Percentiles rank a stretch among this genome's conserved stretches.
phyloP scores from a whole-genome alignment of 2,329 filamentous ascomycete genomes.

The Neodidymelliopsis sp. region DNA sequence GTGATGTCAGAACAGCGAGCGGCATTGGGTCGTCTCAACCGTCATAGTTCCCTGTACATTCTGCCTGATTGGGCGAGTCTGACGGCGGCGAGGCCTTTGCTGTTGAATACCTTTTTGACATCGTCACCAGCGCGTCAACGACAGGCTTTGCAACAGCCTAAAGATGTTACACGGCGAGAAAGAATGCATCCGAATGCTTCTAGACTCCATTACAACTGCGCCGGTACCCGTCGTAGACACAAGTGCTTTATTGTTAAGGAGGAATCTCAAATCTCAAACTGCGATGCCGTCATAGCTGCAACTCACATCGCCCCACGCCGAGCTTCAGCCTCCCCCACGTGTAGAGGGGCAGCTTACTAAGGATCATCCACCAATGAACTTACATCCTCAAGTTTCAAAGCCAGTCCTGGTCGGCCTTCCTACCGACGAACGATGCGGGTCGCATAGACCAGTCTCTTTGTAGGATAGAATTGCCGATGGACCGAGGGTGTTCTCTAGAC shows the following conservation, averaged over 20 bases:
- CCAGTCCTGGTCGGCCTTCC: slow-evolving; percentile 15
- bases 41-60: slow-evolving; percentile 21
- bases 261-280: slow-evolving; percentile 3
- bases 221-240: neutral
- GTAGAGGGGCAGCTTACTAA: slow-evolving; percentile 12
- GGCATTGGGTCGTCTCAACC: slow-evolving; percentile 18
- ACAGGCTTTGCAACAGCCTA: slow-evolving; percentile 4
- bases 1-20: slow-evolving; percentile 44
- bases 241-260: neutral
- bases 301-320: slow-evolving; percentile 13
- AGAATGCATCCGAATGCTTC: neutral
- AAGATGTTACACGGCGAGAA: slow-evolving; percentile 4
- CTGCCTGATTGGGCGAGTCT: slow-evolving; percentile 32
- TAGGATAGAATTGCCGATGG: slow-evolving; percentile 15
- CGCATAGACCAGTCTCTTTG: slow-evolving; percentile 13
- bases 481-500: neutral
- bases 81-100: slow-evolving; percentile 12
- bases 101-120: slow-evolving; percentile 12
- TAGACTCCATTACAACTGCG: neutral
- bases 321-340: slow-evolving; percentile 19
- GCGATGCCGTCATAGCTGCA: slow-evolving; percentile 12
- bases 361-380: slow-evolving; percentile 9
- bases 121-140: slow-evolving; percentile 40
- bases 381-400: neutral
- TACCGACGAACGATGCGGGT: slow-evolving; percentile 4